Conservation (phyloP, 257 asterid species). For the Gynochthodes officinalis region DNA sequence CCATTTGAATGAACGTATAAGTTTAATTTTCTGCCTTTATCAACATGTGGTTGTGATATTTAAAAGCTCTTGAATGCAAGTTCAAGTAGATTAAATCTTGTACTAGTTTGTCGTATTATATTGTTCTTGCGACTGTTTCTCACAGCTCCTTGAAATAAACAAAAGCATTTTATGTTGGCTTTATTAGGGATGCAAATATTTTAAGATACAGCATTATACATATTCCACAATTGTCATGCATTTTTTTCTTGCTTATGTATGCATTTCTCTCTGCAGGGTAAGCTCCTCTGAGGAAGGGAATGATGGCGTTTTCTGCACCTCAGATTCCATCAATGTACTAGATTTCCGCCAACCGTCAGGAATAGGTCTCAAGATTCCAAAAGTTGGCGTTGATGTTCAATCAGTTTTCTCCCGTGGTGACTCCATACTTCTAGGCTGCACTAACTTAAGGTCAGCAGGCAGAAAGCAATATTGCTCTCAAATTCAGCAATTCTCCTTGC, state of each 20-base stretch:
- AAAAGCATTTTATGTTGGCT: not conserved
- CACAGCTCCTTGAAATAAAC: not conserved
- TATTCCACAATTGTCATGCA: not conserved
- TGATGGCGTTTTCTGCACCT: conserved; percentile 79
- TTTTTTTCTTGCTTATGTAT: not conserved
- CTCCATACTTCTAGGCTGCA: conserved; percentile 69
- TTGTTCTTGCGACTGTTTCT: not conserved
- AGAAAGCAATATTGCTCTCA: conserved; percentile 55
- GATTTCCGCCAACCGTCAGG: conserved; percentile 89
- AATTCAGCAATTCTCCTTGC: conserved; percentile 73
- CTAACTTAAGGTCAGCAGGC: conserved; percentile 47
- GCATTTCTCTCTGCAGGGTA: conserved; percentile 36
- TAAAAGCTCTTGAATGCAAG: not conserved
- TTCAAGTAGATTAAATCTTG: not conserved
- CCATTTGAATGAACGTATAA: not conserved
- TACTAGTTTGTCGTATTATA: not conserved
- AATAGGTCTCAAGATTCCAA: conserved; percentile 71
- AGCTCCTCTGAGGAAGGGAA: conserved; percentile 75
- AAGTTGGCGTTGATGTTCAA: conserved; percentile 52
- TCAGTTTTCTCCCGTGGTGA: conserved; percentile 77
- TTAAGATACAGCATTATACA: not conserved
- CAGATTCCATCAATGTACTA: conserved; percentile 64
- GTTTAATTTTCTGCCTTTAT: not conserved
- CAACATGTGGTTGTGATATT: not conserved
- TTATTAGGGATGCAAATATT: not conserved